phyloP scores from a whole-genome alignment of 2,329 filamentous ascomycete species.

The Dactylellina parvicollis region DNA sequence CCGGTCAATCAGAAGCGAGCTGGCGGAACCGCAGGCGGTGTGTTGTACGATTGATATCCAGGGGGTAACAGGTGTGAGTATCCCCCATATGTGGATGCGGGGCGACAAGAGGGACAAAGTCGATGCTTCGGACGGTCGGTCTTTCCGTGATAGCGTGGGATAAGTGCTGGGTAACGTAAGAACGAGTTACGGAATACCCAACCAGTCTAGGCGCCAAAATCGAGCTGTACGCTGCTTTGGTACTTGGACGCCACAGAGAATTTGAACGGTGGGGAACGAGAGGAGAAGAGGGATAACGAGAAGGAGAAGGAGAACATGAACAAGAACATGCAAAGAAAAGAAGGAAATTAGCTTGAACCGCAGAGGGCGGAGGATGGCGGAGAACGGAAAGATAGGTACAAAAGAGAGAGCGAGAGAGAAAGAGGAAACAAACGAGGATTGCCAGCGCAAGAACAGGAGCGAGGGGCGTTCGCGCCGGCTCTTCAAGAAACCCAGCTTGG shows the following conservation, averaged over 20 bases:
- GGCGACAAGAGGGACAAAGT: neutral
- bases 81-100: neutral
- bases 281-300: too few species aligned
- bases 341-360: too few species aligned
- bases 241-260: too few species aligned
- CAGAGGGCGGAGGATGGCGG: neutral
- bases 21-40: too few species aligned
- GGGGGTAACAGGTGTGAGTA: neutral
- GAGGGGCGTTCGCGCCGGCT: neutral
- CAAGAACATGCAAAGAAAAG: neutral
- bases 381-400: neutral
- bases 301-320: neutral
- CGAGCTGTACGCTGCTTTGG: too few species aligned
- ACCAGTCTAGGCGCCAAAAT: too few species aligned
- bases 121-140: neutral
- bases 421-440: neutral
- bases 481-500: neutral
- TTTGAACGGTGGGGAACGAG: too few species aligned
- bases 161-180: too few species aligned
- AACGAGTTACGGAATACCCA: too few species aligned
- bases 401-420: neutral
- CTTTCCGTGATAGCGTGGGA: neutral
- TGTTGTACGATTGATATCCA: neutral
- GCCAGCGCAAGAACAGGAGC: neutral
- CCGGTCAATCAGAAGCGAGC: too few species aligned